phyloP scores from a whole-genome alignment of 192 early-diverging fungal species.

The Obelidium mucronatum region DNA sequence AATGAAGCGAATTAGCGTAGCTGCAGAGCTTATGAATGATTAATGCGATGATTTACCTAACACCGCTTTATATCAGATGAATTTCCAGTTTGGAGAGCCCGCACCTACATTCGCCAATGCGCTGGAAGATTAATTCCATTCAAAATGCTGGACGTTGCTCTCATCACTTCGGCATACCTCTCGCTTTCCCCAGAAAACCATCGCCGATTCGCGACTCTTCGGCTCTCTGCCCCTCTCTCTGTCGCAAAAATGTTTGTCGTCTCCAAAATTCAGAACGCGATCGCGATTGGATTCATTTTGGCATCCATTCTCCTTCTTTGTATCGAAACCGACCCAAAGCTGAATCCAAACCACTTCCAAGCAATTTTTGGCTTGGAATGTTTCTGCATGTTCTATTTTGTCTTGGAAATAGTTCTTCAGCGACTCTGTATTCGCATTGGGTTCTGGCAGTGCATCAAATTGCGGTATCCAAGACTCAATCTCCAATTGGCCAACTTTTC shows the following conservation, averaged over 20 bases:
- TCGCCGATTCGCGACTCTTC: background rate
- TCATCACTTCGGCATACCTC: conserved; percentile 8
- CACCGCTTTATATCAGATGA: conserved; percentile 2
- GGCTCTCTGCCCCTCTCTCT: background rate
- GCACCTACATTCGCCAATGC: background rate
- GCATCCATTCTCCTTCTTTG: conserved; percentile 26
- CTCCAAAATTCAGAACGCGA: conserved; percentile 13
- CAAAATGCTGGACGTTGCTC: conserved; percentile 10
- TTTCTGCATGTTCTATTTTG: conserved; percentile 27
- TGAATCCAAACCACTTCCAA: background rate
- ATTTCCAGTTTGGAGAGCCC: conserved; percentile 9
- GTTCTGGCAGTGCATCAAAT: background rate
- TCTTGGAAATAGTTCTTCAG: conserved; percentile 28
- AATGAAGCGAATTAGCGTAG: background rate
- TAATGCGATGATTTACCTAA: background rate
- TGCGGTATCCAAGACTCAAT: background rate
- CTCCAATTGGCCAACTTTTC: background rate
- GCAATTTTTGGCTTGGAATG: conserved; percentile 17
- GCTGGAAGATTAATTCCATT: conserved; percentile 10
- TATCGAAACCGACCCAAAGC: conserved; percentile 18
- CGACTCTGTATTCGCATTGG: background rate
- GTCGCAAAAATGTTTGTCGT: conserved; percentile 8
- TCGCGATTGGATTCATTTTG: conserved; percentile 6
- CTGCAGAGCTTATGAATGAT: background rate
- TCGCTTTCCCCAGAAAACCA: background rate